Base-by-base conservation (phyloP, 345 rosid species). In the Brassica napus region DNA sequence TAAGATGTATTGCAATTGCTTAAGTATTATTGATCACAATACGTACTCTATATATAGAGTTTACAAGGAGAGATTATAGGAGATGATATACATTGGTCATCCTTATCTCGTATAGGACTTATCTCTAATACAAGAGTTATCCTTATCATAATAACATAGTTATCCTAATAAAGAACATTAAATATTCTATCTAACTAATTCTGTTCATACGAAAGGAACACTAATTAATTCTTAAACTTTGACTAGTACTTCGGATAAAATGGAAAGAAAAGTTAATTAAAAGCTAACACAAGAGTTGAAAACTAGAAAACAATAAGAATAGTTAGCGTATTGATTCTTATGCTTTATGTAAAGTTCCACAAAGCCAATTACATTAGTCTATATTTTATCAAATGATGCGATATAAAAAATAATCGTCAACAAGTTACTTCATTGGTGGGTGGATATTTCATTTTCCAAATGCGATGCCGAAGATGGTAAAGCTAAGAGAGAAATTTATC, bases 141-240 rank as follows among this genome's bases (percentile, higher is more conserved):
- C 18, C 18, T 18, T 18, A 18, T 18, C 18, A 18, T 18, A 18
- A 18, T 18, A 18, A 18, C 18, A 18, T 18, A 18, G 18, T 18
- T 18, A 18, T 18, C 18, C 18, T 18, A 18, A 18, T 18, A 18
- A n/a, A n/a, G 31, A 28, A 28, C 31, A 28, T 28, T 28, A 28
- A 28, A 28, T 28, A 28, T 28, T 15, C 4, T 26, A 24, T 2
- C 24, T 70, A 52, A 12, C 54, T 54, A 6, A 24, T 26, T 63
- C 0, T 34, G 16, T 55, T 52, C 32, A 35, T 78, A 64, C 12
- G 16, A 71, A 64, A 71, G 59, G 39, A 30, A 77, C 34, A 61
- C 65, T 14, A 62, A 62, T 34, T 28, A 62, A 70, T 34, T 28
- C 23, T 69, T 72, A 71, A 78, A 64, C 57, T 77, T 77, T 77